Percentiles rank a stretch among this genome's conserved stretches.
These are phyloP conservation scores for Senna tora DNA, from an alignment of 306 rosid genomes.

Conservation along the genomic window DNA sequence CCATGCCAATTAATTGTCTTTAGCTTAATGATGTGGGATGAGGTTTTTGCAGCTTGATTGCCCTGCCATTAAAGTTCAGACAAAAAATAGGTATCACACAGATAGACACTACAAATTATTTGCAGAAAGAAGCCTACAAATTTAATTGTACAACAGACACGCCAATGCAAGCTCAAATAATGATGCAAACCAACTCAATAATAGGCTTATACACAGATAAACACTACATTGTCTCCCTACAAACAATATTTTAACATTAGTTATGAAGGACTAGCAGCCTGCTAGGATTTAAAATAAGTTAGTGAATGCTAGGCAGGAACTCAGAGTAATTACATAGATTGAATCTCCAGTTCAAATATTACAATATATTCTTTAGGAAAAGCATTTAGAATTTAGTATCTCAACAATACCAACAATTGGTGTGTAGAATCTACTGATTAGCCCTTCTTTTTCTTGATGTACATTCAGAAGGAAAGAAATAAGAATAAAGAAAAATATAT, in stretches of 20 bases:
- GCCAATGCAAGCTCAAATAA: conserved; percentile 3
- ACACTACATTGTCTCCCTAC: conserved; percentile 16
- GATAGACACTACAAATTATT: too few relatives aligned
- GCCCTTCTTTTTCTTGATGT: too few relatives aligned
- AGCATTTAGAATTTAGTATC: conserved; percentile 30
- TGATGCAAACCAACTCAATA: conserved; percentile 10
- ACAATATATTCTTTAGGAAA: conserved; percentile 10
- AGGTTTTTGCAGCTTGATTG: too few relatives aligned
- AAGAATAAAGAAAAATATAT: too few relatives aligned
- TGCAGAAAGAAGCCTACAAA: too few relatives aligned
- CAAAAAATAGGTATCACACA: too few relatives aligned
- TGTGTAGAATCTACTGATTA: conserved; percentile 81
- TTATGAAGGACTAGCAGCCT: conserved; percentile 17
- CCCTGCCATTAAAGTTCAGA: too few relatives aligned
- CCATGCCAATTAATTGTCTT: too few relatives aligned
- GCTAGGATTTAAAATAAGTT: conserved; percentile 11
- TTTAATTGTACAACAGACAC: too few relatives aligned
- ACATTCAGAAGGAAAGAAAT: too few relatives aligned
- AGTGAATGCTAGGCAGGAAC: conserved; percentile 8
- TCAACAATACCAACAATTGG: conserved; percentile 72
- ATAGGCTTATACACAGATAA: conserved; percentile 6
- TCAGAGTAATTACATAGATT: conserved; percentile 10
- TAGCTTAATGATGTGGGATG: too few relatives aligned
- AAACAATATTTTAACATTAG: conserved; percentile 21
- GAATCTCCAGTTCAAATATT: conserved; percentile 18